These are phyloP conservation scores for Zymoseptoria passerinii DNA, from an alignment of 2,329 filamentous ascomycete genomes.

Conservation along the genomic window DNA sequence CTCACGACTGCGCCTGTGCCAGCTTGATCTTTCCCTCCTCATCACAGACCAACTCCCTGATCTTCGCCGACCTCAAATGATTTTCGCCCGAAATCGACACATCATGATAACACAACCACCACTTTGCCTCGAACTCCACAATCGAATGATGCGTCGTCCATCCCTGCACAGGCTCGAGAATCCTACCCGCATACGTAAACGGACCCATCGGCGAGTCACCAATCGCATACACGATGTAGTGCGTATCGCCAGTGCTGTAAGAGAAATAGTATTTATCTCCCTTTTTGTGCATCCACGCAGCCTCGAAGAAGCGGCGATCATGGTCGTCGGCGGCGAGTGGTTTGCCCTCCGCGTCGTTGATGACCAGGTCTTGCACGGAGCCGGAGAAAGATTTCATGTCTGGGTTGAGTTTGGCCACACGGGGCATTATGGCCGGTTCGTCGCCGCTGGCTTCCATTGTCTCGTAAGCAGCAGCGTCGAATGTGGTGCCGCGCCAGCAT, in stretches of 20 bases:
- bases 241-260: constrained; percentile 50
- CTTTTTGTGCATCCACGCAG: constrained; percentile 69
- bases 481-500: constrained; percentile 58
- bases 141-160: constrained; percentile 80
- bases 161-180: constrained; percentile 67
- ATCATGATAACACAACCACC: constrained; percentile 73
- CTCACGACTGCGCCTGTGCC: constrained; percentile 18
- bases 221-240: constrained; percentile 63
- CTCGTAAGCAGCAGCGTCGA: constrained; percentile 37
- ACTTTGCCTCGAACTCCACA: constrained; percentile 61
- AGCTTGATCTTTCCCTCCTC: constrained; percentile 52
- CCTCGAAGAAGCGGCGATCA: constrained; percentile 69
- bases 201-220: constrained; percentile 59
- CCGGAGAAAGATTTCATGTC: constrained; percentile 58
- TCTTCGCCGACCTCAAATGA: constrained; percentile 66
- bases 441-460: constrained; percentile 41
- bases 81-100: constrained; percentile 58
- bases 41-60: constrained; percentile 66
- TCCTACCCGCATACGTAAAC: constrained; percentile 62
- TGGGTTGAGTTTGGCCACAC: constrained; percentile 54
- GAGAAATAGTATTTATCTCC: constrained; percentile 23
- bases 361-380: constrained; percentile 51
- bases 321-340: constrained; percentile 60
- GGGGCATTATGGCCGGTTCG: constrained; percentile 53
- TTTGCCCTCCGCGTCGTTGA: constrained; percentile 53